phyloP scores from a whole-genome alignment of 106 monocot genomes.

The Dioscorea alata region DNA sequence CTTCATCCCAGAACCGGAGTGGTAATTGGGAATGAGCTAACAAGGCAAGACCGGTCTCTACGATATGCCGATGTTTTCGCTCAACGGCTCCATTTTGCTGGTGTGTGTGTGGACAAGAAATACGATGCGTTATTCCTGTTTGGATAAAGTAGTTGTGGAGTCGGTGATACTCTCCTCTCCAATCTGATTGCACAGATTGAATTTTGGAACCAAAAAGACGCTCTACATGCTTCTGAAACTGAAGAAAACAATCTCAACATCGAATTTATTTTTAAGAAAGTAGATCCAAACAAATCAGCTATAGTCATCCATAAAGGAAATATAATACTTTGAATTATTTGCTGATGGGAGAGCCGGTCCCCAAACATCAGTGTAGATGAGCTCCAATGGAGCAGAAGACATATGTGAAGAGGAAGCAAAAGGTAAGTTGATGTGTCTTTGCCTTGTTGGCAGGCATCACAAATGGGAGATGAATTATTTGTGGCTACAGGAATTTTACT shows the following conservation, averaged over 20 bases:
- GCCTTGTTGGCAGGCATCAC: too few relatives aligned
- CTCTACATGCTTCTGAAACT: not conserved
- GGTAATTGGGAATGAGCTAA: not conserved
- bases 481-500: too few relatives aligned
- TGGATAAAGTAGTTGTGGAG: not conserved
- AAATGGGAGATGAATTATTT: too few relatives aligned
- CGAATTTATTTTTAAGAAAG: not conserved
- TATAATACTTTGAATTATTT: not conserved
- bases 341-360: too few relatives aligned
- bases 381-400: too few relatives aligned
- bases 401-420: too few relatives aligned
- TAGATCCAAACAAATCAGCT: constrained; percentile 2
- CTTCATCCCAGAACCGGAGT: not conserved
- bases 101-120: constrained; percentile 4
- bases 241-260: not conserved
- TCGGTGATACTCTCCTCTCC: constrained; percentile 5
- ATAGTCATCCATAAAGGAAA: constrained; percentile 3
- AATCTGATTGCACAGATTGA: not conserved
- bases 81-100: constrained; percentile 5
- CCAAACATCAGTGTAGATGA: too few relatives aligned
- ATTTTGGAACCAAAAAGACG: not conserved
- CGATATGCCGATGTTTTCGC: constrained; percentile 5
- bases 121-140: not conserved
- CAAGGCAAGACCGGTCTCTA: constrained; percentile 1
- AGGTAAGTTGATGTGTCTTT: too few relatives aligned